Evolutionary conservation across 1,284 basidiomycete species (phyloP), one percentile per base, ranked within the genome.

Genomic region (Coriolopsis trogii): DNA sequence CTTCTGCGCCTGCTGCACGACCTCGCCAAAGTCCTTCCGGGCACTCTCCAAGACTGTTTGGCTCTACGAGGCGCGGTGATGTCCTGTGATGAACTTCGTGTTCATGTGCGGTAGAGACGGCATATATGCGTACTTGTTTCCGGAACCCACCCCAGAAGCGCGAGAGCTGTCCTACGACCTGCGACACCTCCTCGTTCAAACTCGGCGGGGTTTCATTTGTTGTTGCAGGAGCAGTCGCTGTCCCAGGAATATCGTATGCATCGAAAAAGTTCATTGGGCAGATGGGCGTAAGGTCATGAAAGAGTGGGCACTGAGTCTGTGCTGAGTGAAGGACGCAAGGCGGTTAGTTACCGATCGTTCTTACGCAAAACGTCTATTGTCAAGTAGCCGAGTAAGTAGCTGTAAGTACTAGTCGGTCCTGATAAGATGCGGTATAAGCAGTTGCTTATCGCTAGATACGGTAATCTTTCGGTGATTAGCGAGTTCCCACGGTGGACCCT

Each of bases 121-220:
- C 30, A 49, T 46, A 39, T 45, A 10, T 49, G 63, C 85, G 62
- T 61, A 87, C 93, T 84, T 93, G 91, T 69, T 89, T 90, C 73
- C 85, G 83, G 65, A 95, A 89, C 15, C 90, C 89, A 41, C 93
- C 92, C 93, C 93, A 96, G 67, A 93, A 87, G 49, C 83, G 78
- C 31, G 85, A 87, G n/a, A 95, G 73, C 62, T 89, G 85, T 18
- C 89, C 89, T 44, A 95, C 82, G 20, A 94, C 92, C 66, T 95
- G 88, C 3, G 79, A 80, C 7, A 96, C 91, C 69, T 95, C 93
- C 61, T 93, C 87, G 64, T 95, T 87, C 42, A 95, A 73, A 49
- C 79, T 83, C 41, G 81, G 86, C 56, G 84, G 80, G 10, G 77
- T 67, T 49, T 73, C 73, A 31, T 34, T 34, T 18, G 64, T 54